A percentile compares a stretch with the other conserved stretches of the same genome.
Conservation (phyloP, 768 basidiomycete species). For the Amylocystis lapponica region DNA sequence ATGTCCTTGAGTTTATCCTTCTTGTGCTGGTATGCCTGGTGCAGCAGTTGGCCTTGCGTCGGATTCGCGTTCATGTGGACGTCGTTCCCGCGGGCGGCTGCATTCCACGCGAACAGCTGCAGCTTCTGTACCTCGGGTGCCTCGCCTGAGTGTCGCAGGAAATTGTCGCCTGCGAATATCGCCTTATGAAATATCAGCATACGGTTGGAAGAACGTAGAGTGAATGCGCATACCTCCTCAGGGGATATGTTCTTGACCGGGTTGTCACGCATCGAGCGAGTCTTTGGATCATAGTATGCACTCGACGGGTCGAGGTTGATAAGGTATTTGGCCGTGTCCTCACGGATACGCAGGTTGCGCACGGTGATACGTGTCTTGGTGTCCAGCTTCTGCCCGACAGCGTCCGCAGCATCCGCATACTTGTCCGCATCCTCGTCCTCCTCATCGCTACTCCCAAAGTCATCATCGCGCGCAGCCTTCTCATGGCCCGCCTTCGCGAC, state of each 20-base stretch:
- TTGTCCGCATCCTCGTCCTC: constrained; percentile 97
- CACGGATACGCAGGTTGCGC: constrained; percentile 95
- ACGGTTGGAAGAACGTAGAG: not conserved
- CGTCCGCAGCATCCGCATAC: constrained; percentile 96
- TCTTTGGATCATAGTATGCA: constrained; percentile 99
- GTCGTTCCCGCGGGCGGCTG: constrained; percentile 87
- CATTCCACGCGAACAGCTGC: constrained; percentile 97
- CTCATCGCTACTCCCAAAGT: constrained; percentile 95
- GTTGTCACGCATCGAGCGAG: constrained; percentile 98
- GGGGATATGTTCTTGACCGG: constrained; percentile 68
- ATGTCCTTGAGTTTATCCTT: constrained; percentile 88
- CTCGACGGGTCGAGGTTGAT: constrained; percentile 93
- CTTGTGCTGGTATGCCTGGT: constrained; percentile 87
- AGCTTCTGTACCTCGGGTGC: constrained; percentile 88
- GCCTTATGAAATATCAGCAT: constrained; percentile 40
- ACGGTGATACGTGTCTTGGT: constrained; percentile 98
- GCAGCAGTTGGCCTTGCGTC: constrained; percentile 89
- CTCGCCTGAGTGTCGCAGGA: constrained; percentile 86
- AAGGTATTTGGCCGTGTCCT: constrained; percentile 98
- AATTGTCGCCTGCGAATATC: constrained; percentile 95
- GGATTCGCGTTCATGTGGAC: constrained; percentile 95
- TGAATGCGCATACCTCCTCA: constrained; percentile 72
- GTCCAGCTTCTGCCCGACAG: constrained; percentile 96
- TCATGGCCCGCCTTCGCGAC: constrained; percentile 86
- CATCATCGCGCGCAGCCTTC: constrained; percentile 73